Evolutionary conservation across 495 filamentous ascomycete genomes (phyloP).

Genomic region (Rhizodiscina lignyota): DNA sequence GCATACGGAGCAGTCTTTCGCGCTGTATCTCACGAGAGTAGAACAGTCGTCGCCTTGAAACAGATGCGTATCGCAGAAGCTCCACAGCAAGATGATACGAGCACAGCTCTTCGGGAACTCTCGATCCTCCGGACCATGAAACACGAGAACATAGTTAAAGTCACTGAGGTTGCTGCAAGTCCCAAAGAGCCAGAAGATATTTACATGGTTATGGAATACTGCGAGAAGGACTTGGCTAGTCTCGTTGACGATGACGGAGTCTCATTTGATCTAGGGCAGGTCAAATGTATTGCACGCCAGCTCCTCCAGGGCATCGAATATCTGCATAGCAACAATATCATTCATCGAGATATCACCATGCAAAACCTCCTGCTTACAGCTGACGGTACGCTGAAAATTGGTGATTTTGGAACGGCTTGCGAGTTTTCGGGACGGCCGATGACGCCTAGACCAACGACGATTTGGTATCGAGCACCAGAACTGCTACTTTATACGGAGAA

Average conservation of each 20-base stretch:
- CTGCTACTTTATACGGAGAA: slow-evolving; percentile 26
- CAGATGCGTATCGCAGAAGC: too few species aligned
- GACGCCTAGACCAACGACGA: slow-evolving; percentile 29
- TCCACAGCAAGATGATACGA: too few species aligned
- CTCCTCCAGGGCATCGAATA: slow-evolving; percentile 29
- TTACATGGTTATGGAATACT: slow-evolving; percentile 35
- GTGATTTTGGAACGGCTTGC: slow-evolving; percentile 31
- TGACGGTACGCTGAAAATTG: slow-evolving; percentile 27
- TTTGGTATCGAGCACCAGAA: slow-evolving; percentile 25
- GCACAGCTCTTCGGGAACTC: slow-evolving; percentile 28
- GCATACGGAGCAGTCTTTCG: too few species aligned
- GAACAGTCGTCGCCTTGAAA: too few species aligned
- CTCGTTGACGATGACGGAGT: slow-evolving; percentile 11
- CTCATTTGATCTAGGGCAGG: slow-evolving; percentile 9
- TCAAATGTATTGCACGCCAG: slow-evolving; percentile 30
- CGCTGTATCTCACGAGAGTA: too few species aligned
- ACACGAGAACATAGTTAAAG: slow-evolving; percentile 27
- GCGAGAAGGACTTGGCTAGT: slow-evolving; percentile 32
- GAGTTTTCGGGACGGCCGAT: slow-evolving; percentile 25
- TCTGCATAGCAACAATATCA: slow-evolving; percentile 27
- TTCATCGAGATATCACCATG: slow-evolving; percentile 32
- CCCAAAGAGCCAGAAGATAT: slow-evolving; percentile 14
- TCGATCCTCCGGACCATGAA: slow-evolving; percentile 26
- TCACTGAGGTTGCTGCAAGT: slow-evolving; percentile 29
- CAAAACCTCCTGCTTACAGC: slow-evolving; percentile 29